Evolutionary conservation across 768 basidiomycete species (phyloP), one percentile per base, ranked within the genome.

Genomic region (Phaffia tasmanica): DNA sequence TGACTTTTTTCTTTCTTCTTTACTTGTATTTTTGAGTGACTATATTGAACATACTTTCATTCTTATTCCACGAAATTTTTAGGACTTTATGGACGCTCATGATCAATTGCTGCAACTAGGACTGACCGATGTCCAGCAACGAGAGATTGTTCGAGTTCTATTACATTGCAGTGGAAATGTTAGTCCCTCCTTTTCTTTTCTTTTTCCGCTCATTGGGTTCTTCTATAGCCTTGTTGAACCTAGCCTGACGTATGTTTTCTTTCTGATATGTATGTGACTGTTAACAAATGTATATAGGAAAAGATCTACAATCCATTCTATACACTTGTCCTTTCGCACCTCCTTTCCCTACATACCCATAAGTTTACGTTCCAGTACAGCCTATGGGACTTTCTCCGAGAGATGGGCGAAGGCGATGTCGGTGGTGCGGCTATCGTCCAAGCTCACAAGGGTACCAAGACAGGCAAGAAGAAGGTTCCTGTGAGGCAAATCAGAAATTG

Each of bases 81-180:
- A 98, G 94, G 95, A 99, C 75, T 98, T 89, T 72, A 79, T 90
- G n/a, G 91, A 98, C 73, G 94, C 93, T 0, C 92, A 88, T 73
- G 89, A 94, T 66, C 81, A 91, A n/a, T 77, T 98, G 25, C 82
- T 84, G 23, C 87, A 89, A 69, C 79, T 97, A 48, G 86, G 84
- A 63, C 79, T 98, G 54, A 86, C 85, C 0, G 91, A 94, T 71
- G 80, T 88, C 1, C 95, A 97, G 74, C 92, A 92, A 75, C 84
- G 95, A 42, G 95, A 98, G 75, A 89, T 94, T 48, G 80, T 95
- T n/a, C 85, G 91, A 14, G 93, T 98, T 18, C 76, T 90, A 8
- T 78, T 99, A 63, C 93, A 94, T 74, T 97, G 95, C 74, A 89
- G 87, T 69, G 72, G 71, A 8, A 62, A 75, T 53, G 74, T 74